Conservation (phyloP, 495 filamentous ascomycete species). For the Daldinia childiae region DNA sequence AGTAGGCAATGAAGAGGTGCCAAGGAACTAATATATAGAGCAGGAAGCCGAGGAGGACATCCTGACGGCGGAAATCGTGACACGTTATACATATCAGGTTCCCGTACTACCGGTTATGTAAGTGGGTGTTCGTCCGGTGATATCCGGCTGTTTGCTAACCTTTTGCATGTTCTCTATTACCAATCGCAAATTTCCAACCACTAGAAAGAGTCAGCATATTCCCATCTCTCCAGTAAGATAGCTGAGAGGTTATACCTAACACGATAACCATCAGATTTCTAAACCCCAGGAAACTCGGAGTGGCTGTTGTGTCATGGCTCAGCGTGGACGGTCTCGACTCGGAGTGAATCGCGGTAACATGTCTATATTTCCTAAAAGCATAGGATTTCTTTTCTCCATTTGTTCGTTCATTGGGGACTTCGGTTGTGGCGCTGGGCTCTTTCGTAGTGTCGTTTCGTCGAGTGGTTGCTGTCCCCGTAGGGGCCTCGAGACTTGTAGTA, state of each 20-base stretch:
- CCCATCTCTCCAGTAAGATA: neutral
- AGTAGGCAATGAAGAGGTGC: constrained; percentile 87
- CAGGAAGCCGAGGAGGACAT: constrained; percentile 75
- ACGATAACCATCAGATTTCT: constrained; percentile 96
- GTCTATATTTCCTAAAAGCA: constrained; percentile 73
- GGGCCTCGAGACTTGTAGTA: constrained; percentile 40
- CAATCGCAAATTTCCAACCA: constrained; percentile 90
- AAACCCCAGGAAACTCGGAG: constrained; percentile 91
- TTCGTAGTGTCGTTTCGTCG: constrained; percentile 29
- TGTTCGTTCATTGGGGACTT: constrained; percentile 2
- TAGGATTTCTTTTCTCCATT: constrained; percentile 29
- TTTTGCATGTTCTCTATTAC: constrained; percentile 98
- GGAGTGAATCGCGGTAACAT: constrained; percentile 87
- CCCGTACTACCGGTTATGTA: constrained; percentile 71
- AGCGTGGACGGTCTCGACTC: constrained; percentile 76
- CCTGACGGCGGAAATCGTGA: constrained; percentile 84
- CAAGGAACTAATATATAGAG: constrained; percentile 88
- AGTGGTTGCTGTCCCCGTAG: constrained; percentile 23
- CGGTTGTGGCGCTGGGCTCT: constrained; percentile 1
- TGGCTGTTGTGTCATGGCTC: constrained; percentile 76
- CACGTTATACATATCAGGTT: constrained; percentile 92
- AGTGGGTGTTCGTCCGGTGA: constrained; percentile 27
- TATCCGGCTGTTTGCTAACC: constrained; percentile 55
- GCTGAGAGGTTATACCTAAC: constrained; percentile 65
- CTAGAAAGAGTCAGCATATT: constrained; percentile 51